A percentile compares a stretch with the other conserved stretches of the same genome.
These are phyloP conservation scores for Ganoderma lingzhi DNA, from an alignment of 1,284 basidiomycete genomes.

Conservation along the genomic window DNA sequence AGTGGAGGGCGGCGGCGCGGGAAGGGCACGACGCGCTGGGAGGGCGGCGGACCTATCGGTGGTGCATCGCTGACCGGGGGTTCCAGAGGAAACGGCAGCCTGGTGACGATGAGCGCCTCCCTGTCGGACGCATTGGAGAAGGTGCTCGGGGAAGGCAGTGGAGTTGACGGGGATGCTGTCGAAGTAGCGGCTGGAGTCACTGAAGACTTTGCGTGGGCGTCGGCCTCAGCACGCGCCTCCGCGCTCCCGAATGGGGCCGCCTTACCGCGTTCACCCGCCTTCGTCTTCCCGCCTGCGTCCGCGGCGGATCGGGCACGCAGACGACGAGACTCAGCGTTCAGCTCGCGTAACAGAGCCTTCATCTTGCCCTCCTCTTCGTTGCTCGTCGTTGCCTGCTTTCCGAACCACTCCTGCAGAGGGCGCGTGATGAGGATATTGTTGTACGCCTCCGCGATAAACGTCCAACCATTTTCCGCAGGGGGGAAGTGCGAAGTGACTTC, in stretches of 20 bases:
- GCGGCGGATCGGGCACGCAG: slow-evolving; percentile 13
- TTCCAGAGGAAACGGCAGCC: slow-evolving; percentile 22
- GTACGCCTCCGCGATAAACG: slow-evolving; percentile 33
- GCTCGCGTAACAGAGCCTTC: slow-evolving; percentile 23
- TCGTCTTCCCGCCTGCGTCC: neutral
- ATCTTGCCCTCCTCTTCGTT: slow-evolving; percentile 31
- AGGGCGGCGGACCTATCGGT: slow-evolving; percentile 8
- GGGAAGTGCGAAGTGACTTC: slow-evolving; percentile 33
- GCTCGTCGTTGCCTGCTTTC: slow-evolving; percentile 22
- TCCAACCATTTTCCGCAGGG: slow-evolving; percentile 31
- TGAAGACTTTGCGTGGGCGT: slow-evolving; percentile 24
- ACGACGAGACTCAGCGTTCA: slow-evolving; percentile 22
- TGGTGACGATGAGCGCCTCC: slow-evolving; percentile 14
- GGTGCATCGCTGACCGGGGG: neutral
- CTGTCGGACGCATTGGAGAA: slow-evolving; percentile 5
- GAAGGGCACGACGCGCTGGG: slow-evolving; percentile 22
- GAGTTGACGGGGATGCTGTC: neutral
- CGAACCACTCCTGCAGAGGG: slow-evolving; percentile 33
- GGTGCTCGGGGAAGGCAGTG: slow-evolving; percentile 14
- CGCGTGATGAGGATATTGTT: slow-evolving; percentile 34
- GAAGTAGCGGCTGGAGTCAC: neutral
- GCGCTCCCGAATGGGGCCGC: slow-evolving; percentile 30
- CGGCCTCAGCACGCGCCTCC: slow-evolving; percentile 30
- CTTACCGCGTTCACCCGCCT: slow-evolving; percentile 25
- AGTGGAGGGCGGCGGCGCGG: slow-evolving; percentile 30